Conservation (phyloP, 305 asterid species). For the Solanum hybrid region DNA sequence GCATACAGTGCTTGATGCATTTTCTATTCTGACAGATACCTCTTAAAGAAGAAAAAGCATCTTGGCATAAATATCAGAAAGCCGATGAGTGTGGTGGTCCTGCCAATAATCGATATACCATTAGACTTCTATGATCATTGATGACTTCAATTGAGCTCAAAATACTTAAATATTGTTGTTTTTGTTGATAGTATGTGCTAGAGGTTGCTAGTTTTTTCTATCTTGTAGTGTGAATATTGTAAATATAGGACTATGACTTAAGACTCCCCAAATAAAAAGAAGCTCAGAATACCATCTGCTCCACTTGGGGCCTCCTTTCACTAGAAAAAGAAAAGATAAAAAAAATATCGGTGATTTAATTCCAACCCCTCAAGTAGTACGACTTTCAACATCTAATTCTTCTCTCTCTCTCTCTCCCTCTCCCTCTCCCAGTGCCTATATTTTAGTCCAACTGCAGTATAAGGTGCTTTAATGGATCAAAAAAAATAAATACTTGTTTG, state of each 20-base stretch:
- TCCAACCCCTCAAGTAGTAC: background rate
- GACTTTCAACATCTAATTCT: background rate
- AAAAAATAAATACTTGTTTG: background rate
- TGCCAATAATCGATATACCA: background rate
- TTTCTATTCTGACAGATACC: background rate
- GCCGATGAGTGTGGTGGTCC: background rate
- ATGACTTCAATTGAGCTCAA: background rate
- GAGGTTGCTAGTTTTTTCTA: background rate
- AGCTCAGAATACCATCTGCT: background rate
- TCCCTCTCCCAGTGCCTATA: background rate
- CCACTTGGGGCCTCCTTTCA: background rate
- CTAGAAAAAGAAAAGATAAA: background rate
- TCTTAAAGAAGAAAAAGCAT: background rate
- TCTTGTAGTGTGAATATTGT: background rate
- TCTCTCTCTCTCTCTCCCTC: background rate
- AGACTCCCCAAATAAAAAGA: background rate
- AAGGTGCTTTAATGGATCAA: background rate
- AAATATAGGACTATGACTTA: background rate
- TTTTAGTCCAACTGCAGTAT: background rate
- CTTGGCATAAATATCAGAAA: background rate
- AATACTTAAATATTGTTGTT: background rate
- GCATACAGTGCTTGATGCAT: background rate
- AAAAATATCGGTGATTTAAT: background rate
- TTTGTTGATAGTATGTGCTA: background rate
- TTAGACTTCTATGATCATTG: background rate